These are phyloP conservation scores for Panicum hallii DNA, from an alignment of 202 grass and related monocot species.

Conservation along the genomic window DNA sequence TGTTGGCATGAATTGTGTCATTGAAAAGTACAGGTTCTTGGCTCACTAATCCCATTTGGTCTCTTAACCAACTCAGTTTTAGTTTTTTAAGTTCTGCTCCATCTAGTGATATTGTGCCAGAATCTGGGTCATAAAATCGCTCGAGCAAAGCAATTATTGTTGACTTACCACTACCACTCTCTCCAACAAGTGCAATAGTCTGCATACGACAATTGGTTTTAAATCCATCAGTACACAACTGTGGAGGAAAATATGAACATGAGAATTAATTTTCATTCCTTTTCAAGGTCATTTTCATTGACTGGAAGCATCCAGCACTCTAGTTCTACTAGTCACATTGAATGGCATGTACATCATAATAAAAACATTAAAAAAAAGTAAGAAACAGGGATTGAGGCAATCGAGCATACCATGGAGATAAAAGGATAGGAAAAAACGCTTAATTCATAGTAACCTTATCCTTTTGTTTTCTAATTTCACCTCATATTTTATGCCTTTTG, in stretches of 20 bases:
- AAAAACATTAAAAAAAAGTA: not conserved
- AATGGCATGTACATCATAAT: not conserved
- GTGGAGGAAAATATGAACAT: constrained; percentile 11
- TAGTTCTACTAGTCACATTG: not conserved
- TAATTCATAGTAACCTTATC: constrained; percentile 19
- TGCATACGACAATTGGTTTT: constrained; percentile 40
- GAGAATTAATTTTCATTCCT: not conserved
- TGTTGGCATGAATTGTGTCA: constrained; percentile 86
- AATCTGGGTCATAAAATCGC: constrained; percentile 77
- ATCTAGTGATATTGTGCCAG: constrained; percentile 67
- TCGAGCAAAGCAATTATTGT: constrained; percentile 81
- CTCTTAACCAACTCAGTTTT: constrained; percentile 80
- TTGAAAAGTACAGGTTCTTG: constrained; percentile 89
- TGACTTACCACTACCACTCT: constrained; percentile 94
- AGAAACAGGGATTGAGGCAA: not conserved
- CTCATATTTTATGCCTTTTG: not conserved
- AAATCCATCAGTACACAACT: not conserved
- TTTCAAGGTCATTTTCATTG: constrained; percentile 7
- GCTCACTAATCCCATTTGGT: constrained; percentile 83
- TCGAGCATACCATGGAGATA: constrained; percentile 6
- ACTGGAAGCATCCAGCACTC: constrained; percentile 5
- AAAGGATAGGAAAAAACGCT: not conserved
- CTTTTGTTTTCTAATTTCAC: not conserved
- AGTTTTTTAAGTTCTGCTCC: constrained; percentile 56
- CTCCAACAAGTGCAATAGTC: constrained; percentile 79